Percentiles rank a stretch among this genome's conserved stretches.
phyloP scores from a whole-genome alignment of 1,139 yeast species.

The Taphrina wiesneri region DNA sequence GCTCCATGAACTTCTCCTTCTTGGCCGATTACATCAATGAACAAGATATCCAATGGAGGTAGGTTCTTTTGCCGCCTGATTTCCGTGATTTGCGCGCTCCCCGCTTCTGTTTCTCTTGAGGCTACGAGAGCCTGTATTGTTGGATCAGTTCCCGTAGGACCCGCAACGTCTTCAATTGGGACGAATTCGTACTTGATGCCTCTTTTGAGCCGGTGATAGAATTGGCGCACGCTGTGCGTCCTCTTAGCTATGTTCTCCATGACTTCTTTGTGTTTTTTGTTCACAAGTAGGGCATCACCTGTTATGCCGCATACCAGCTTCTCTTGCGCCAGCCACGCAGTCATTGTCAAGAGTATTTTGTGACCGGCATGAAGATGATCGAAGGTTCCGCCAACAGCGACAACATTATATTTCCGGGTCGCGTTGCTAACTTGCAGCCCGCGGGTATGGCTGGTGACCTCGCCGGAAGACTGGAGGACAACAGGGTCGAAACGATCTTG shows the following conservation, averaged over 20 bases:
- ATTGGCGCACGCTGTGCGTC: constrained; percentile 51
- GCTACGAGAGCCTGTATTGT: constrained; percentile 78
- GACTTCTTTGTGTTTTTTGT: constrained; percentile 70
- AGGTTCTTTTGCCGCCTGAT: constrained; percentile 61
- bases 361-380: constrained; percentile 98
- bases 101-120: constrained; percentile 74
- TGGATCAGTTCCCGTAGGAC: constrained; percentile 82
- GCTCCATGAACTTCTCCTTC: constrained; percentile 50
- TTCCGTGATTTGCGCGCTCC: constrained; percentile 72
- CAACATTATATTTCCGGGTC: constrained; percentile 7
- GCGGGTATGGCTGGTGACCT: neutral
- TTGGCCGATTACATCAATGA: constrained; percentile 67
- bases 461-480: neutral
- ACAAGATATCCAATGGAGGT: constrained; percentile 56
- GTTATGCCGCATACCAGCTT: constrained; percentile 69
- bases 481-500: neutral
- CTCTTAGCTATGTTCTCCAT: constrained; percentile 63
- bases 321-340: constrained; percentile 60
- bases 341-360: constrained; percentile 72
- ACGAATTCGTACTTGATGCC: constrained; percentile 51
- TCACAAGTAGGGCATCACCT: constrained; percentile 63
- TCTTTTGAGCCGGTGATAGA: constrained; percentile 55
- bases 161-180: constrained; percentile 81
- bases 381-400: constrained; percentile 92
- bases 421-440: neutral